Evolutionary conservation across 2,329 filamentous ascomycete genomes (phyloP).

Genomic region (Xylogone sp.): DNA sequence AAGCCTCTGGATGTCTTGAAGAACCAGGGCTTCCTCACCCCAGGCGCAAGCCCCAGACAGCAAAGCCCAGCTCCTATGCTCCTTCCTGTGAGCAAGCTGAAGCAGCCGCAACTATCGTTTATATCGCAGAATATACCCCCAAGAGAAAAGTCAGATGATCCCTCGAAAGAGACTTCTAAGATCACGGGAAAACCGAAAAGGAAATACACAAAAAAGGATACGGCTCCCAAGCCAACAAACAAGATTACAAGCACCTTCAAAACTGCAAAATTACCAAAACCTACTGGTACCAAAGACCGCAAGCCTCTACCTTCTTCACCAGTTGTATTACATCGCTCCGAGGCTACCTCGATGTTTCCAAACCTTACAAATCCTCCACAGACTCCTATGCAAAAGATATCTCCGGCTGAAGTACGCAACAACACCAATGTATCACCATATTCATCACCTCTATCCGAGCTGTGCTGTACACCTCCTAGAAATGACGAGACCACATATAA

Average conservation of each 20-base stretch:
- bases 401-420: slow-evolving; percentile 17
- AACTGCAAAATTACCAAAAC: slow-evolving; percentile 19
- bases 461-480: slow-evolving; percentile 6
- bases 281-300: slow-evolving; percentile 4
- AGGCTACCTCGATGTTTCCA: slow-evolving; percentile 12
- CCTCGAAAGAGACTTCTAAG: slow-evolving; percentile 5
- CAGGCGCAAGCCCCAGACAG: slow-evolving; percentile 50
- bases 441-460: slow-evolving; percentile 5
- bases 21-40: slow-evolving; percentile 52
- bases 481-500: slow-evolving; percentile 8
- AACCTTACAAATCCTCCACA: slow-evolving; percentile 13
- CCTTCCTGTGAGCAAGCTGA: slow-evolving; percentile 33
- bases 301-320: background rate
- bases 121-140: slow-evolving; percentile 3
- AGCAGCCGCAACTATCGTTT: slow-evolving; percentile 47
- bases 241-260: slow-evolving; percentile 23
- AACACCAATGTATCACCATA: slow-evolving; percentile 13
- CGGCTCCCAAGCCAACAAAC: slow-evolving; percentile 15
- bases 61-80: slow-evolving; percentile 30
- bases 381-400: slow-evolving; percentile 16
- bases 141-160: slow-evolving; percentile 4
- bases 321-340: background rate
- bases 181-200: slow-evolving; percentile 14
- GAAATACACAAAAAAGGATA: slow-evolving; percentile 21
- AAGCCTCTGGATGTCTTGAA: slow-evolving; percentile 36